Conservation (phyloP, 106 monocot genomes). For the Acorus calamus region DNA sequence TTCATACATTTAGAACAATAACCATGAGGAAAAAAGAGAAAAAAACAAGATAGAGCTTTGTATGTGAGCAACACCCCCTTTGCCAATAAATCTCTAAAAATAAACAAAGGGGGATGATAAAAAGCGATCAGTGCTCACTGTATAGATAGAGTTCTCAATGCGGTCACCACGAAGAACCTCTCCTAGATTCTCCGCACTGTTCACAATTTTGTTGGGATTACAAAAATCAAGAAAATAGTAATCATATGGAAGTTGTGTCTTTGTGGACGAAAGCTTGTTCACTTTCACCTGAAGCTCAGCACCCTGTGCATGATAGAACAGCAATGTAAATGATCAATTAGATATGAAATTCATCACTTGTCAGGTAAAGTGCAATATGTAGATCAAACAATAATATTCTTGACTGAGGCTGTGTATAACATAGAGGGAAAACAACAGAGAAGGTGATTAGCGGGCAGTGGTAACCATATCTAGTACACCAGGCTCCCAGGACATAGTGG, state of each 20-base stretch:
- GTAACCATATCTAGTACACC: too few species aligned
- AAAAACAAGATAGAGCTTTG: too few species aligned
- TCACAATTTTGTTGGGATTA: conserved; percentile 51
- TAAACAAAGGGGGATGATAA: not conserved
- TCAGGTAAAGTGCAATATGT: too few species aligned
- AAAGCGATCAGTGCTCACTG: conserved; percentile 21
- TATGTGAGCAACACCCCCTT: too few species aligned
- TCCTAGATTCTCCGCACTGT: conserved; percentile 82
- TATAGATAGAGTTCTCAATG: conserved; percentile 78
- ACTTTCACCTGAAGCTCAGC: conserved; percentile 91
- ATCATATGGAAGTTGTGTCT: conserved; percentile 92
- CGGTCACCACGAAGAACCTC: conserved; percentile 91
- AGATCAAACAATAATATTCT: too few species aligned
- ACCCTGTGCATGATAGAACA: conserved; percentile 23
- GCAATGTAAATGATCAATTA: not conserved
- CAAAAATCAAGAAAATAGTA: conserved; percentile 81
- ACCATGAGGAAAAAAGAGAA: too few species aligned
- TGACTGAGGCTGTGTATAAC: too few species aligned
- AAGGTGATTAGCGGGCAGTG: too few species aligned
- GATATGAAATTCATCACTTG: too few species aligned
- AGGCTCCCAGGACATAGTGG: too few species aligned
- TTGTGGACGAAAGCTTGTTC: conserved; percentile 86
- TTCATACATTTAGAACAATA: not conserved
- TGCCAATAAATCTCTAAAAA: not conserved
- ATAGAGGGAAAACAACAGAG: too few species aligned